Conservation (phyloP, 371 early-diverging fungal species). For the Mucor racemosus region DNA sequence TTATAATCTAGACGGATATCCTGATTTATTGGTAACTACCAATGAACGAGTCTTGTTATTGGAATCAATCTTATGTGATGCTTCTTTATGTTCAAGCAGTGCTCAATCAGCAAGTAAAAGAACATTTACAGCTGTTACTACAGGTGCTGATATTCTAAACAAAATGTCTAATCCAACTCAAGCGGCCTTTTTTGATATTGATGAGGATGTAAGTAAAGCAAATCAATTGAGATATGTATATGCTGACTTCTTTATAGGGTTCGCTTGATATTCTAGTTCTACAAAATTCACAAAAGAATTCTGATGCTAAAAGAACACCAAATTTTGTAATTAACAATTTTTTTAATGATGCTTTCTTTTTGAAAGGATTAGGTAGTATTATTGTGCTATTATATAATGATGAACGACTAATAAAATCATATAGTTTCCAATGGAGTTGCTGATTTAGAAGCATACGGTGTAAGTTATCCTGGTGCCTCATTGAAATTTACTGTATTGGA, state of each 20-base stretch:
- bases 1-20: conserved; percentile 90
- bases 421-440: conserved; percentile 79
- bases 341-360: conserved; percentile 92
- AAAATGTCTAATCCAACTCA: conserved; percentile 54
- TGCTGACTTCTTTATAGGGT: conserved; percentile 54
- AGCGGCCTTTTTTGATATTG: conserved; percentile 85
- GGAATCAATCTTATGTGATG: conserved; percentile 64
- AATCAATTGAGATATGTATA: background rate
- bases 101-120: conserved; percentile 55
- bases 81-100: conserved; percentile 41
- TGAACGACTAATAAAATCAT: background rate
- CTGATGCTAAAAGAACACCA: conserved; percentile 37
- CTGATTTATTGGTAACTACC: conserved; percentile 78
- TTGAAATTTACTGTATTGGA: conserved; percentile 87
- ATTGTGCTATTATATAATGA: background rate
- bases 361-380: conserved; percentile 76
- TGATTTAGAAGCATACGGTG: conserved; percentile 72
- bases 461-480: conserved; percentile 80
- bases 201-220: conserved; percentile 73
- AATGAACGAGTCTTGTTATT: conserved; percentile 57
- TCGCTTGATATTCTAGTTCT: conserved; percentile 83
- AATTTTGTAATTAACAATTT: conserved; percentile 80
- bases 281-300: conserved; percentile 22
- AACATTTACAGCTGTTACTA: conserved; percentile 58
- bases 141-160: conserved; percentile 65